Base-by-base conservation (phyloP, 805 yeast genomes). In the Ogataea wickerhamii region DNA sequence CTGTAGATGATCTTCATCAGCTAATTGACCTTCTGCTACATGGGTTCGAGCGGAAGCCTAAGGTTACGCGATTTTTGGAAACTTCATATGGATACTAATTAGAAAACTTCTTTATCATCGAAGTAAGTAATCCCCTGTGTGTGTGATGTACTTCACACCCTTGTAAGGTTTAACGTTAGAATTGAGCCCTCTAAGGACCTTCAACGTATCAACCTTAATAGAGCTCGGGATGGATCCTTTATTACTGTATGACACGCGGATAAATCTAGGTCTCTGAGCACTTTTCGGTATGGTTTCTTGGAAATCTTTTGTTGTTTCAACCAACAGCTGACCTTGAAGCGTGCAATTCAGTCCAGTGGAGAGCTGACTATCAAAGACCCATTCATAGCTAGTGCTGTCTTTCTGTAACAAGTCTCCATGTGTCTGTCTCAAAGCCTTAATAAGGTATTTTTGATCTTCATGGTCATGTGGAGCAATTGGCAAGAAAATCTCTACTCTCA, bases 141-240 rank as follows among this genome's bases (percentile, higher is more conserved):
- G 63, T 5, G 95, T 79, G 8, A 74, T 64, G 55, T 89, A 89
- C 55, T 88, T 84, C 16, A 89, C 96, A 1, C 98, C 98, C 58
- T 88, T 89, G 67, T 78, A 89, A 0, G 96, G 95, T 52, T 80
- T 82, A 8, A 77, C 81, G 4, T 67, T 66, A 3, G 76, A 78
- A 5, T 74, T 74, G 39, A 78, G 50, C 0, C 91, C 88, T 46
- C 66, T 67, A 4, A 52, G 18, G 13, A 87, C 72, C 51, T 76
- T 74, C 44, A 88, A 62, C 20, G 81, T 69, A 10, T 76, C 81
- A 2, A 88, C 82, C 49, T 75, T 77, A 28, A 84, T 63, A 1
- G 91, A 88, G 57, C 94, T 83, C 1, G 93, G 85, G 2, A 86
- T 68, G 6, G 73, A 67, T 0, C 95, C 96, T 45, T 77, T 76